A percentile compares a stretch with the other conserved stretches of the same genome.
phyloP scores from a whole-genome alignment of 2,329 filamentous ascomycete species.

The Ophiostoma himal-ulmi region DNA sequence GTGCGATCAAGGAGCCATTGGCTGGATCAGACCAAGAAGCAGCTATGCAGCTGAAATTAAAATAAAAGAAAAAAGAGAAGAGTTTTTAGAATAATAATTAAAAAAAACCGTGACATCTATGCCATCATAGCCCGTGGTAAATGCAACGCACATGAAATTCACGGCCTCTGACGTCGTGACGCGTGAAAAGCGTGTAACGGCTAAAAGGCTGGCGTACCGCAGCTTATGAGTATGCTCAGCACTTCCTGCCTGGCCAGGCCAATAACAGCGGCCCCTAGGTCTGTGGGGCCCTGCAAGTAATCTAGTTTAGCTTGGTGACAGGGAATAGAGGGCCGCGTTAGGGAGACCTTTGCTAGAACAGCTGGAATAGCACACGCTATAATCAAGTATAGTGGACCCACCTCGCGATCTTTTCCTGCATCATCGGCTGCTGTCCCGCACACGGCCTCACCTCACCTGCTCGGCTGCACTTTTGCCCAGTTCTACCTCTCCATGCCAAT shows the following conservation, averaged over 20 bases:
- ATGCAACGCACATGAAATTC: neutral
- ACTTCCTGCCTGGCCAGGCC: neutral
- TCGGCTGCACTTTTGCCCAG: neutral
- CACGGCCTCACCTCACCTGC: neutral
- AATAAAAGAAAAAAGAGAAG: too few relatives aligned
- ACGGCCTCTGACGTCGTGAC: neutral
- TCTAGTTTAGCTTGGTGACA: neutral
- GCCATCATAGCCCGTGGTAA: neutral
- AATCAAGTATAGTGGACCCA: neutral
- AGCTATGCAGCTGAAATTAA: too few relatives aligned
- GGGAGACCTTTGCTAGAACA: neutral
- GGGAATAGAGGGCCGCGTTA: too few relatives aligned
- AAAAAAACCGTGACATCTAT: too few relatives aligned
- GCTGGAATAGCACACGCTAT: neutral
- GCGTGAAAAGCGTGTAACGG: constrained; percentile 3
- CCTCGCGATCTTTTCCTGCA: constrained; percentile 5
- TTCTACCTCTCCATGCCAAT: neutral
- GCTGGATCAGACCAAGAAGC: neutral
- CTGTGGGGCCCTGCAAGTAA: neutral
- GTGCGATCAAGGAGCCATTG: neutral
- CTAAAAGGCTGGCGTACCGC: neutral
- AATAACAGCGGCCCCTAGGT: neutral
- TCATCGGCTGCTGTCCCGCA: neutral
- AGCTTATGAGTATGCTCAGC: too few relatives aligned
- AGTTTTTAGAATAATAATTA: too few relatives aligned